Evolutionary conservation across 805 yeast species (phyloP).

Genomic region (Maudiozyma barnettii): DNA sequence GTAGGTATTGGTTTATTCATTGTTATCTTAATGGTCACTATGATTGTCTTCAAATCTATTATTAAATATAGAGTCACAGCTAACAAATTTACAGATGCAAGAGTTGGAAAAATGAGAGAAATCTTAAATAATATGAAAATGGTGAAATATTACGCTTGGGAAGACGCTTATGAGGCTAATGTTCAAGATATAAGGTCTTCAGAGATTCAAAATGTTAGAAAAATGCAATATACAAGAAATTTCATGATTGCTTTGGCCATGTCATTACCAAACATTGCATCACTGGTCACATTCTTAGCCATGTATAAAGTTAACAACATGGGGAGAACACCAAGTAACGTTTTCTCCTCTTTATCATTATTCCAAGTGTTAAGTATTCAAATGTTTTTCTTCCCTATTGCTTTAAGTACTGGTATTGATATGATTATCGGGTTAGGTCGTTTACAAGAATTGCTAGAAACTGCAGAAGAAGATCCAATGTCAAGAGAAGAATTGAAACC

Average conservation of each 20-base stretch:
- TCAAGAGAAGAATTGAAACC: constrained; percentile 14
- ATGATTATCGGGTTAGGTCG: constrained; percentile 54
- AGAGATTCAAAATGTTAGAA: constrained; percentile 55
- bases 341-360: constrained; percentile 62
- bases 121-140: constrained; percentile 67
- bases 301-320: constrained; percentile 36
- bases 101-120: constrained; percentile 73
- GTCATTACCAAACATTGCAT: constrained; percentile 59
- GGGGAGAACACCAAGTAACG: constrained; percentile 44
- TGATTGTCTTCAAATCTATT: constrained; percentile 40
- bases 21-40: constrained; percentile 33
- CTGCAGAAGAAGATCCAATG: constrained; percentile 30
- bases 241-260: constrained; percentile 56
- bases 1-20: constrained; percentile 56
- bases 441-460: constrained; percentile 43
- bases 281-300: constrained; percentile 49
- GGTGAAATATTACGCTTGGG: constrained; percentile 91
- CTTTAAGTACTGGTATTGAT: constrained; percentile 59
- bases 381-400: constrained; percentile 61
- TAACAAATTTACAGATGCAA: constrained; percentile 57
- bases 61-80: constrained; percentile 47
- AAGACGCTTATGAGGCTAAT: constrained; percentile 56
- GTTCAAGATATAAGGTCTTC: constrained; percentile 45
- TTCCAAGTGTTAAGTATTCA: constrained; percentile 55
- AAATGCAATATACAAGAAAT: constrained; percentile 59